phyloP scores from a whole-genome alignment of 2,329 filamentous ascomycete species.

The Diaporthe eres region DNA sequence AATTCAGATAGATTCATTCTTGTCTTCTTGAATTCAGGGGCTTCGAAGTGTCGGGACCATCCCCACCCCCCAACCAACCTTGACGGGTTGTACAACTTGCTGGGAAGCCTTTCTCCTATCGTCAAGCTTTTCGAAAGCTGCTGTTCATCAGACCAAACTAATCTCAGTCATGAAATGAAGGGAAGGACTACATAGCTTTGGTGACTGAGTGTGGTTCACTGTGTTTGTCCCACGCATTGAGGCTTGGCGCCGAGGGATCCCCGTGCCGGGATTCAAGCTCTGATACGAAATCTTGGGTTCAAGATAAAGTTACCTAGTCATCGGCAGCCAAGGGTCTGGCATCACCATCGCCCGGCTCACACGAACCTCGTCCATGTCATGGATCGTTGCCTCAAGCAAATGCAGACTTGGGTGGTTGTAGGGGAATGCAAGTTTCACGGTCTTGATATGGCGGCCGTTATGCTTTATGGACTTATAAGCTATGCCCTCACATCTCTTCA shows the following conservation, averaged over 20 bases:
- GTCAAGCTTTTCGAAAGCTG: neutral
- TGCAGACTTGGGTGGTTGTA: neutral
- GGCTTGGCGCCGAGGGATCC: neutral
- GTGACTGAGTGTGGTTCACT: neutral
- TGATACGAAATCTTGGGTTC: neutral
- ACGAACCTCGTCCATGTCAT: too few relatives aligned
- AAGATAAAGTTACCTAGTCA: neutral
- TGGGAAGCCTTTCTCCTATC: neutral
- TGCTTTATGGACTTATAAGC: neutral
- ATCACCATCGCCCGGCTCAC: neutral
- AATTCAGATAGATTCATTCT: conserved; percentile 14
- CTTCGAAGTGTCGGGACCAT: neutral
- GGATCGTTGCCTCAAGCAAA: neutral
- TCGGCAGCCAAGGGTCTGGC: neutral
- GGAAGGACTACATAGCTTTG: neutral
- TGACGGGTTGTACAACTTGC: neutral
- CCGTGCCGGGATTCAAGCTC: neutral
- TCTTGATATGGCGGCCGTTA: neutral
- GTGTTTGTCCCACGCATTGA: neutral
- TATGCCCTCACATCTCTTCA: neutral
- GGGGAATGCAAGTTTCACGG: neutral
- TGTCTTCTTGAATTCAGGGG: neutral
- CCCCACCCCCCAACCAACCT: neutral
- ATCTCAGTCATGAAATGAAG: neutral
- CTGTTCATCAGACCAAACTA: neutral